Conservation (phyloP, 108 stramenopile species). For the Mayamaea pseudoterrestris region DNA sequence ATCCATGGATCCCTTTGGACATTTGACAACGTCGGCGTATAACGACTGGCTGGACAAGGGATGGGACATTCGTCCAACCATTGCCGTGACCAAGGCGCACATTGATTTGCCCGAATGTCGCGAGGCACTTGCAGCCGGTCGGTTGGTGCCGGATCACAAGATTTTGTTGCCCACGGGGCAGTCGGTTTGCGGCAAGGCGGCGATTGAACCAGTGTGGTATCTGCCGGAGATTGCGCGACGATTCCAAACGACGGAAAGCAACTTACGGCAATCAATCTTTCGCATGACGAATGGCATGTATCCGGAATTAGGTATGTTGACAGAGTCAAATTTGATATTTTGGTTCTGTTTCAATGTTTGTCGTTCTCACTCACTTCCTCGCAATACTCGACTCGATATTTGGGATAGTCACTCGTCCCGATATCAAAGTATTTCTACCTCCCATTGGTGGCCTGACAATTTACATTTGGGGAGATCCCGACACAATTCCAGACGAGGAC, state of each 20-base stretch:
- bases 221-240: slow-evolving; percentile 95
- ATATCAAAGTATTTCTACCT: slow-evolving; percentile 96
- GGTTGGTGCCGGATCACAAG: slow-evolving; percentile 87
- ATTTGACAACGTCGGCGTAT: slow-evolving; percentile 71
- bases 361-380: too few species aligned
- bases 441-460: slow-evolving; percentile 98
- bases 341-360: too few species aligned
- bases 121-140: slow-evolving; percentile 76
- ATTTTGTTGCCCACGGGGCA: slow-evolving; percentile 87
- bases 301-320: slow-evolving; percentile 94
- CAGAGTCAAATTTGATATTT: too few species aligned
- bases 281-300: slow-evolving; percentile 99
- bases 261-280: slow-evolving; percentile 90
- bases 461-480: slow-evolving; percentile 98
- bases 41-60: slow-evolving; percentile 88
- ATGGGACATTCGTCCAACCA: slow-evolving; percentile 98
- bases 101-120: slow-evolving; percentile 95
- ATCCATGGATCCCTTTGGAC: slow-evolving; percentile 95
- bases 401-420: slow-evolving; percentile 95
- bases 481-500: slow-evolving; percentile 93
- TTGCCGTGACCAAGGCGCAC: slow-evolving; percentile 99
- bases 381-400: too few species aligned
- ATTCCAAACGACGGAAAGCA: slow-evolving; percentile 86
- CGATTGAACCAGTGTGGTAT: slow-evolving; percentile 99
- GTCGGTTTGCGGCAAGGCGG: slow-evolving; percentile 90